Base-by-base conservation (phyloP, 108 stramenopile genomes). In the Cyclotella distinguenda region DNA sequence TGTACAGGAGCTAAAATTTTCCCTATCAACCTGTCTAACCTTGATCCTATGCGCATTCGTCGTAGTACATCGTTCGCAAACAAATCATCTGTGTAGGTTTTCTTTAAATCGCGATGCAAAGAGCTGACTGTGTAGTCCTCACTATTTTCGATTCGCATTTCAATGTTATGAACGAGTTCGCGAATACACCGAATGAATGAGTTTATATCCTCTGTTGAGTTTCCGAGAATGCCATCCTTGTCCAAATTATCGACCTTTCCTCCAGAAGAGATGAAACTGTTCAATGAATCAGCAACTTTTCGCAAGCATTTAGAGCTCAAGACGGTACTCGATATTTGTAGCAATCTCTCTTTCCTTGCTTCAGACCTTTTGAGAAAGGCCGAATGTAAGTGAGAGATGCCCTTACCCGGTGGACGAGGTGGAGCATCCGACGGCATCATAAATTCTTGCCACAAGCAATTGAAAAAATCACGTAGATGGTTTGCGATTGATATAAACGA, bases 381-480 rank as follows among this genome's bases (percentile, higher is more conserved):
- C 6, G 74, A 65, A 34, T 76, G 76, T 15, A 78, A 19, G 32
- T 63, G 66, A 58, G 67, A 68, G 43, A 64, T 75, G 12, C 66
- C 74, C 42, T 67, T 76, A n/a, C 74, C 80, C 13, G 72, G 64
- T 28, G 45, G 11, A 56, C 73, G 48, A 1, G 54, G 58, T 16
- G 89, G 89, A 26, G 80, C 74, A 62, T 90, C 89, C 5, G 86
- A 87, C 9, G 88, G 79, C 47, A 94, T 60, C 85, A 94, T 84
- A 49, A 81, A 85, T 64, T 94, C 93, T 64, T 84, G 80, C 89
- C 89, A 94, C 43, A 94, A 54, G 53, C 55, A 82, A 66, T 94
- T 94, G 60, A 90, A 94, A 60, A 87, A 88, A n/a, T 89, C 86
- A 10, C 88, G 75, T 23, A 94, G 62, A 64, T 94, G 93, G 45